Percentiles rank a stretch among this genome's conserved stretches.
Evolutionary conservation across 2,329 filamentous ascomycete species (phyloP).

Genomic region (Metarhizium guizhouense): DNA sequence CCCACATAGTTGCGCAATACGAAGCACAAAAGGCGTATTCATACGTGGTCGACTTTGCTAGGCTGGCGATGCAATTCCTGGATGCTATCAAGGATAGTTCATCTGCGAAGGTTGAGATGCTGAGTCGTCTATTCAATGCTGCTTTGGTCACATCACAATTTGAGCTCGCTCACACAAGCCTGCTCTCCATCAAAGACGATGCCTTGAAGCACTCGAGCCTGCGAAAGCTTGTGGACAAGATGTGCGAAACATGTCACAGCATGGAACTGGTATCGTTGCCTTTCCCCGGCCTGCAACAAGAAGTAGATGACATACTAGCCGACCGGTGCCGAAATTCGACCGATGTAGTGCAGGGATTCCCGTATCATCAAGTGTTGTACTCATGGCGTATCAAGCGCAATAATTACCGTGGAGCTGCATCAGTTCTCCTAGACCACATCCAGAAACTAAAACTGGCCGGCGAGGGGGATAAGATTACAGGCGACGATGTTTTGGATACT

Average conservation of each 20-base stretch:
- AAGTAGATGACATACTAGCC: conserved; percentile 70
- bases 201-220: conserved; percentile 66
- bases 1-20: conserved; percentile 75
- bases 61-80: conserved; percentile 61
- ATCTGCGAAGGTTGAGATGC: conserved; percentile 57
- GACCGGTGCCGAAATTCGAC: conserved; percentile 61
- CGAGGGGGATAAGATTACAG: conserved; percentile 46
- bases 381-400: conserved; percentile 77
- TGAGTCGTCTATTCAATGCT: conserved; percentile 76
- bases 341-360: conserved; percentile 59
- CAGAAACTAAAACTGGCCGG: conserved; percentile 51
- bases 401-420: conserved; percentile 75
- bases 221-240: conserved; percentile 57
- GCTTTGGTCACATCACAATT: conserved; percentile 73
- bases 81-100: conserved; percentile 18
- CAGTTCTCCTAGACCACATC: conserved; percentile 53
- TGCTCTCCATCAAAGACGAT: conserved; percentile 63
- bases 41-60: conserved; percentile 76
- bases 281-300: conserved; percentile 66
- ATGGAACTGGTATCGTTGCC: conserved; percentile 65
- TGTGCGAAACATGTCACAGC: conserved; percentile 59
- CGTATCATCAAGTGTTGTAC: conserved; percentile 85
- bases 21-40: conserved; percentile 70
- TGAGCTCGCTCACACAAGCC: conserved; percentile 70
- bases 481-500: conserved; percentile 51